Percentiles rank a stretch among this genome's conserved stretches.
These are phyloP conservation scores for Elsinoe arachidis DNA, from an alignment of 2,329 filamentous ascomycete species.

Conservation along the genomic window DNA sequence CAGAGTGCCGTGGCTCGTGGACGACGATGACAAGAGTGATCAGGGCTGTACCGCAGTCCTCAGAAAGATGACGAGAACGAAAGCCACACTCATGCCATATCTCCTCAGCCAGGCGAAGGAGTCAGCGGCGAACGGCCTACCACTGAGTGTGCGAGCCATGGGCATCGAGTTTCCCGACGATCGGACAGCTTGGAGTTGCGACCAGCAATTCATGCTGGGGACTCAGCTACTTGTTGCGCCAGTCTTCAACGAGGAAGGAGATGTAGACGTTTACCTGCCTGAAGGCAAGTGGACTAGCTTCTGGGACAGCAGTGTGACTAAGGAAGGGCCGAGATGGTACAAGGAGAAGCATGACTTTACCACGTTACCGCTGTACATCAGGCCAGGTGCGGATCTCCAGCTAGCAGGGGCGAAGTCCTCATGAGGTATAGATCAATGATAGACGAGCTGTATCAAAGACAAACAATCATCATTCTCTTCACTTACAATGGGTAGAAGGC, in stretches of 20 bases:
- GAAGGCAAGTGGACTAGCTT: conserved; percentile 44
- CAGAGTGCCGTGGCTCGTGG: conserved; percentile 67
- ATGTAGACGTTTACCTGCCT: conserved; percentile 58
- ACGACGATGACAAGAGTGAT: conserved; percentile 47
- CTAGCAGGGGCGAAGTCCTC: conserved; percentile 26
- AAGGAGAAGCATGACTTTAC: conserved; percentile 34
- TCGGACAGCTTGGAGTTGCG: conserved; percentile 57
- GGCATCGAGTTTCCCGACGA: conserved; percentile 65
- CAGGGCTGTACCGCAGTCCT: conserved; percentile 46
- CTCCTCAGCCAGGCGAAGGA: conserved; percentile 45
- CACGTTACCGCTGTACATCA: conserved; percentile 34
- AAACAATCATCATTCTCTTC: too few species aligned
- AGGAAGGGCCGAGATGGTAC: conserved; percentile 36
- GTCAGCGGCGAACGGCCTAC: conserved; percentile 46
- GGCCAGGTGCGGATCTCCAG: conserved; percentile 33
- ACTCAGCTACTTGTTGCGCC: conserved; percentile 55
- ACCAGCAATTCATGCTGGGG: conserved; percentile 68
- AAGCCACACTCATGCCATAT: conserved; percentile 51
- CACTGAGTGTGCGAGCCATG: conserved; percentile 53
- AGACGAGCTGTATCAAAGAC: not conserved
- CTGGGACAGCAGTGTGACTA: conserved; percentile 35
- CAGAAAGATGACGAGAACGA: conserved; percentile 44
- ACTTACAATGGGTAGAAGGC: too few species aligned
- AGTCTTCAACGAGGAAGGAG: conserved; percentile 53
- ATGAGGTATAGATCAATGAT: not conserved